Evolutionary conservation across 2,329 filamentous ascomycete genomes (phyloP).

Genomic region (Sordariomycetes sp.): DNA sequence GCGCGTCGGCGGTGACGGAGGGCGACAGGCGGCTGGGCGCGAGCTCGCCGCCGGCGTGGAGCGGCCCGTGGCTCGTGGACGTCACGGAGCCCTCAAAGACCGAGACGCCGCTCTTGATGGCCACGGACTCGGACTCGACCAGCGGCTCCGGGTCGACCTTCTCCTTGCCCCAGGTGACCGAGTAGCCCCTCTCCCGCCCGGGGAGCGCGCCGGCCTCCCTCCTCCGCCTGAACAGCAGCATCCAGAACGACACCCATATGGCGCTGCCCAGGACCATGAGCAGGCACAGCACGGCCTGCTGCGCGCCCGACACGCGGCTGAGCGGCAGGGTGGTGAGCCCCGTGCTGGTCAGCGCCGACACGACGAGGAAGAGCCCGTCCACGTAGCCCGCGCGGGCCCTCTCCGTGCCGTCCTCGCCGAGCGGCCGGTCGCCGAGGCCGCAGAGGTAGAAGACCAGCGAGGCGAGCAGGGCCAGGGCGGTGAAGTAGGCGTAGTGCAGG

Average conservation of each 20-base stretch:
- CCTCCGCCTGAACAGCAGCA: constrained; percentile 46
- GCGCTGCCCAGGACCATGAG: constrained; percentile 56
- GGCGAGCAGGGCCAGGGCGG: constrained; percentile 39
- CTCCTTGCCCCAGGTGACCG: not conserved
- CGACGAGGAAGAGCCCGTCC: constrained; percentile 56
- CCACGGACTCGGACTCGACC: not conserved
- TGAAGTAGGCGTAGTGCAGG: constrained; percentile 55
- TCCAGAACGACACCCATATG: constrained; percentile 56
- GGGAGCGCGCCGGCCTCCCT: not conserved
- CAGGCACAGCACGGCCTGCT: constrained; percentile 55
- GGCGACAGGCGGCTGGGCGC: not conserved
- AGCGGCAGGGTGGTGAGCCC: constrained; percentile 60
- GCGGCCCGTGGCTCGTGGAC: not conserved
- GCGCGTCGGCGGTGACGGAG: not conserved
- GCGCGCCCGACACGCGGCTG: constrained; percentile 53
- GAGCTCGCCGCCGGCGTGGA: not conserved
- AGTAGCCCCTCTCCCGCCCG: constrained; percentile 7
- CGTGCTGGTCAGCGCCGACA: constrained; percentile 56
- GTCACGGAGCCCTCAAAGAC: not conserved
- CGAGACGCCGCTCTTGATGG: not conserved
- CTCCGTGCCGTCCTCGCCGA: constrained; percentile 19
- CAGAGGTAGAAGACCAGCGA: constrained; percentile 52
- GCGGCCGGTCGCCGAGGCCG: constrained; percentile 20
- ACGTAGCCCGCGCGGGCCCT: constrained; percentile 40
- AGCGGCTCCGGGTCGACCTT: not conserved